Evolutionary conservation across 2,329 filamentous ascomycete genomes (phyloP).

Genomic region (Allantophomopsis lycopodina): DNA sequence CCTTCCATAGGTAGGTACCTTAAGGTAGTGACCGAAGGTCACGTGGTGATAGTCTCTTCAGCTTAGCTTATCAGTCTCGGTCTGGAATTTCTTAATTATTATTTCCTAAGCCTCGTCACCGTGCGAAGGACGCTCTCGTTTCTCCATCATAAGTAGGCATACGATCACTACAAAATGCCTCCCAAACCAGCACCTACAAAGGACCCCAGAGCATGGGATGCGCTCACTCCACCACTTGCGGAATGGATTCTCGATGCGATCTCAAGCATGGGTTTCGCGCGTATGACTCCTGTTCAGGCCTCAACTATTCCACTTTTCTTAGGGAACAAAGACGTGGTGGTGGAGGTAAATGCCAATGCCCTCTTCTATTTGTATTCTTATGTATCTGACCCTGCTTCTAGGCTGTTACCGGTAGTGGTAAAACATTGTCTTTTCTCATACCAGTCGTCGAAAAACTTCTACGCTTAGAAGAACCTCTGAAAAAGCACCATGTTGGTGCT

Average conservation of each 20-base stretch:
- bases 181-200: conserved; percentile 21
- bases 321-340: conserved; percentile 82
- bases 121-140: background rate
- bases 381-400: conserved; percentile 16
- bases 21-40: too few species aligned
- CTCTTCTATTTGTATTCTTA: background rate
- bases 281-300: conserved; percentile 91
- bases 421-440: conserved; percentile 77
- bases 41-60: too few species aligned
- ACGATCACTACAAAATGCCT: conserved; percentile 7
- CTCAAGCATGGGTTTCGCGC: conserved; percentile 68
- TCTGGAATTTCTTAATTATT: too few species aligned
- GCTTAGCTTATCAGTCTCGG: too few species aligned
- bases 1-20: too few species aligned
- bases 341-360: conserved; percentile 40
- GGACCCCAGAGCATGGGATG: conserved; percentile 47
- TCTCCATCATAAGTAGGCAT: background rate
- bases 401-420: conserved; percentile 83
- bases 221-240: conserved; percentile 54
- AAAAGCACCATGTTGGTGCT: conserved; percentile 78
- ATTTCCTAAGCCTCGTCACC: background rate
- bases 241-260: conserved; percentile 82
- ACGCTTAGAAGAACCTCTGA: conserved; percentile 66
- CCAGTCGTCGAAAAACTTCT: conserved; percentile 74
- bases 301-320: conserved; percentile 81